Percentiles rank a stretch among this genome's conserved stretches.
phyloP scores from a whole-genome alignment of 495 filamentous ascomycete genomes.

The Paragyromitra xinjiangensis region DNA sequence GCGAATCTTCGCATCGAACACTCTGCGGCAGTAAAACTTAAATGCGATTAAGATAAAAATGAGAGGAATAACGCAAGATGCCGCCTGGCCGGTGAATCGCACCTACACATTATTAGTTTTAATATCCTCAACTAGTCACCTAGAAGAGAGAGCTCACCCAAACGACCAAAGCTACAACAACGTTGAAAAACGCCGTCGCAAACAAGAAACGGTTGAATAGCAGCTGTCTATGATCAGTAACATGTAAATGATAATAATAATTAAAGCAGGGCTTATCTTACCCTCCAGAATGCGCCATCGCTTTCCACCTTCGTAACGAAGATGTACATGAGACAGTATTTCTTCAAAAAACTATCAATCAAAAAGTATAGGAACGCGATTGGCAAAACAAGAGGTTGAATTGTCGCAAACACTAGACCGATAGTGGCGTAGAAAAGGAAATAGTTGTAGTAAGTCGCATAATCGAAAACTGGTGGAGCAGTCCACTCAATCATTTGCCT shows the following conservation, averaged over 20 bases:
- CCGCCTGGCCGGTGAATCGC: conserved; percentile 41
- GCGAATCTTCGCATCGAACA: conserved; percentile 78
- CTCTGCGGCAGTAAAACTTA: conserved; percentile 80
- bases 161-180: conserved; percentile 77
- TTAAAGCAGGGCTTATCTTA: background rate
- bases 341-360: conserved; percentile 88
- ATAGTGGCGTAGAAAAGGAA: conserved; percentile 95
- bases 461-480: conserved; percentile 91
- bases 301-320: conserved; percentile 97
- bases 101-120: conserved; percentile 62
- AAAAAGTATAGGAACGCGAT: conserved; percentile 90
- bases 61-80: conserved; percentile 70
- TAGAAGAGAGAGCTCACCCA: conserved; percentile 63
- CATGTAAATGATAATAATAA: background rate
- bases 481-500: conserved; percentile 93
- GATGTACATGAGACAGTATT: conserved; percentile 92
- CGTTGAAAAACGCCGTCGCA: conserved; percentile 78
- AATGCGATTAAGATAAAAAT: conserved; percentile 83
- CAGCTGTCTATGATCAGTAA: conserved; percentile 57
- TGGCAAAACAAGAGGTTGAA: conserved; percentile 91
- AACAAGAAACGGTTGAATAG: conserved; percentile 92
- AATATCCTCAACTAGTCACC: conserved; percentile 64
- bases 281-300: conserved; percentile 90
- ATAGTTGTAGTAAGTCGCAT: conserved; percentile 94
- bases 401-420: conserved; percentile 80